Percentiles rank a stretch among this genome's conserved stretches.
phyloP scores from a whole-genome alignment of 2,329 filamentous ascomycete species.

The Didymella pomorum region DNA sequence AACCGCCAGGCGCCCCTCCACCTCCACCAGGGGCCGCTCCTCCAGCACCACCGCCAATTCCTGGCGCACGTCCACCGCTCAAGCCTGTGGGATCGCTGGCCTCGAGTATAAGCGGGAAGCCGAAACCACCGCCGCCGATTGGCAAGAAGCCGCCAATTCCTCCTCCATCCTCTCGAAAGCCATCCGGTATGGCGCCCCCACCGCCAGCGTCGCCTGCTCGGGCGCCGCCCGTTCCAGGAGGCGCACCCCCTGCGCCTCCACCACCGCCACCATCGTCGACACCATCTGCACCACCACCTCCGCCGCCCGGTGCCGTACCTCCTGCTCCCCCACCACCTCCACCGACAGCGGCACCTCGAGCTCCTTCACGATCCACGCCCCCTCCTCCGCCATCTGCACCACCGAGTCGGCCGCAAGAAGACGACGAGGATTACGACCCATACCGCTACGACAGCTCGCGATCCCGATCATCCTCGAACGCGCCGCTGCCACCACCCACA shows the following conservation, averaged over 20 bases:
- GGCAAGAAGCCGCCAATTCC: slow-evolving; percentile 75
- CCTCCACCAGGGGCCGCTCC: slow-evolving; percentile 29
- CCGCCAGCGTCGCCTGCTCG: slow-evolving; percentile 56
- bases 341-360: slow-evolving; percentile 45
- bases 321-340: slow-evolving; percentile 42
- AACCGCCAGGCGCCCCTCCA: slow-evolving; percentile 56
- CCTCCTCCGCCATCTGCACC: slow-evolving; percentile 38
- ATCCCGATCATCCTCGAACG: slow-evolving; percentile 36
- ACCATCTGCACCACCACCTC: slow-evolving; percentile 53
- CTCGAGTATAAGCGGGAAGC: slow-evolving; percentile 66
- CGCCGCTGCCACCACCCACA: slow-evolving; percentile 61
- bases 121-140: slow-evolving; percentile 76
- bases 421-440: slow-evolving; percentile 43
- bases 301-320: slow-evolving; percentile 54
- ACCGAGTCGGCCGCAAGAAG: slow-evolving; percentile 47
- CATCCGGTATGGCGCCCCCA: slow-evolving; percentile 58
- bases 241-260: slow-evolving; percentile 49
- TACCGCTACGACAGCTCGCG: slow-evolving; percentile 54
- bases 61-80: slow-evolving; percentile 65
- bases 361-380: slow-evolving; percentile 27
- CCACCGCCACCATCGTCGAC: slow-evolving; percentile 51
- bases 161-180: slow-evolving; percentile 65
- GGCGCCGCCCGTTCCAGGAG: slow-evolving; percentile 47
- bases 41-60: slow-evolving; percentile 58
- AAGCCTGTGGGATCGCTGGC: slow-evolving; percentile 67